Base-by-base conservation (phyloP, 2,329 filamentous ascomycete species). In the Microsporum canis region DNA sequence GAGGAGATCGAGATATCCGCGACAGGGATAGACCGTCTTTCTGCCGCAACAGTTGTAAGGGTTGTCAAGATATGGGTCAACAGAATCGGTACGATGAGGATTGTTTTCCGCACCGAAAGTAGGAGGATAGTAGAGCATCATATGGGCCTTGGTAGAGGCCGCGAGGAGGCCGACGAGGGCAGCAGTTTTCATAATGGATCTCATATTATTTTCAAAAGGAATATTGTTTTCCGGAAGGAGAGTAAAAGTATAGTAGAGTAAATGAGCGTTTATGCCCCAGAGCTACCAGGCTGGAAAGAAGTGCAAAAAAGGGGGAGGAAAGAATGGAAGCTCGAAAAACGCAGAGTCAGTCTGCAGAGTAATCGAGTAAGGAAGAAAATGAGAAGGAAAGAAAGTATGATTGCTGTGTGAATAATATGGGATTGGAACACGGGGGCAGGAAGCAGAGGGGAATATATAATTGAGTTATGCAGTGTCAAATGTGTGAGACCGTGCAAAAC, bases 31-130 rank as follows among this genome's bases (percentile, higher is more conserved):
- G 41, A 68, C 67, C 4, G 64, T 72, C 59, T 59, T 66, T 57
- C 47, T 65, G 31, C 76, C 77, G 61, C 77, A 79, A 69, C 76
- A 78, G 59, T 77, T 74, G 63, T 76, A 78, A 1, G 77, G 76
- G 61, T 73, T 78, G 64, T 76, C 71, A 49, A 79, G 73, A 58
- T 72, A 67, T 0, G 65, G 67, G 61, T 77, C 74, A 0, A 71
- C 64, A 8, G 66, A 58, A n/a, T 67, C 71, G 43, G 68, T 68
- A 49, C 70, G 72, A 68, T 76, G 70, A 23, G 76, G 76, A 62
- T 78, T 78, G 66, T 78, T 77, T 45, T 72, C 68, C 23, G 72
- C 75, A 58, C 73, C 76, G 60, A 79, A 73, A 1, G 77, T 71
- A 3, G 75, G 69, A 4, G 77, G 77, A 59, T 71, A 76, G 66